These are phyloP conservation scores for Kodamaea suecica DNA, from an alignment of 1,139 yeast genomes.

Conservation along the genomic window DNA sequence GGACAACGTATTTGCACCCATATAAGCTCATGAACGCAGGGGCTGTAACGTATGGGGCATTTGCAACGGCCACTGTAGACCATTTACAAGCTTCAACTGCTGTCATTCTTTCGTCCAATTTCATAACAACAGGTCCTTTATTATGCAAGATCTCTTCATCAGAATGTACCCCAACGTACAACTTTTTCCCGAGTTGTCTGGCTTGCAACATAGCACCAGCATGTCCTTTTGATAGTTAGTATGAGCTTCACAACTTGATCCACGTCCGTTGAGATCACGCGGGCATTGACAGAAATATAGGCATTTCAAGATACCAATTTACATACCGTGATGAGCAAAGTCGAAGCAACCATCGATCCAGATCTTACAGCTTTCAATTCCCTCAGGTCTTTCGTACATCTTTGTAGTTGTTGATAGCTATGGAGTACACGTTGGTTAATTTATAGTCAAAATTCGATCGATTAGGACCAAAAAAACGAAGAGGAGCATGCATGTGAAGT, in stretches of 20 bases:
- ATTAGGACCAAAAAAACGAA: background rate
- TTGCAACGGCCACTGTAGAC: constrained; percentile 68
- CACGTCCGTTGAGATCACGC: background rate
- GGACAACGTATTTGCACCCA: constrained; percentile 85
- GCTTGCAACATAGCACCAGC: constrained; percentile 97
- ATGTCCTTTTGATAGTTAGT: too few species aligned
- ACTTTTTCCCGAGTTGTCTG: constrained; percentile 67
- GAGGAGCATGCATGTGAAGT: background rate
- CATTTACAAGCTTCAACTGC: constrained; percentile 92
- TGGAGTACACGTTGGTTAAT: constrained; percentile 4
- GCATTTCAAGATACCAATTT: too few species aligned
- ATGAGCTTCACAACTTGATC: too few species aligned
- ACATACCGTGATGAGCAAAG: constrained; percentile 89
- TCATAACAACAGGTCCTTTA: constrained; percentile 96
- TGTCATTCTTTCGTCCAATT: constrained; percentile 65
- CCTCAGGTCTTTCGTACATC: constrained; percentile 47
- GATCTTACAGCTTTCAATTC: constrained; percentile 46
- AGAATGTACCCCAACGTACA: constrained; percentile 85
- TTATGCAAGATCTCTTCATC: constrained; percentile 80
- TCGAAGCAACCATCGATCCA: constrained; percentile 99
- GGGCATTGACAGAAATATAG: too few species aligned
- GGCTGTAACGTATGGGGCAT: constrained; percentile 95
- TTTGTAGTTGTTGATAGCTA: background rate
- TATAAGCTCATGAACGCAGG: constrained; percentile 72
- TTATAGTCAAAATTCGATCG: too few species aligned